Conservation (phyloP, 345 rosid genomes). For the Lepidium aucheri region DNA sequence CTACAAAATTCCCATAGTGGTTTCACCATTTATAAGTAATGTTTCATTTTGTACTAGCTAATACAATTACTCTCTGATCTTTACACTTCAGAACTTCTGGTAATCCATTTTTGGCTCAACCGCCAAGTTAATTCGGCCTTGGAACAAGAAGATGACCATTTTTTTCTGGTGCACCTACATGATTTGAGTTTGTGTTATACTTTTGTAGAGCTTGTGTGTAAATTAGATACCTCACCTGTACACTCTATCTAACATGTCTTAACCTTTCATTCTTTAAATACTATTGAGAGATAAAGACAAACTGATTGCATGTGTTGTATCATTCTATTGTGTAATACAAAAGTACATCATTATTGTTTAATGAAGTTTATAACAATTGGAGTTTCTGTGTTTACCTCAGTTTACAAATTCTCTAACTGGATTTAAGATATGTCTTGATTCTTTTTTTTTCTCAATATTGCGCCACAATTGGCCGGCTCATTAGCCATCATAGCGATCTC, state of each 20-base stretch:
- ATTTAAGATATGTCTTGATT: background rate
- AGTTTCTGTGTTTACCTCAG: background rate
- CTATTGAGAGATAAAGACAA: background rate
- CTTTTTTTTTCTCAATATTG: too few species aligned
- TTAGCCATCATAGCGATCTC: too few species aligned
- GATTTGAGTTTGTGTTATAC: slow-evolving; percentile 18
- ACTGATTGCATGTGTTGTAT: slow-evolving; percentile 14
- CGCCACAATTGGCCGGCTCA: too few species aligned
- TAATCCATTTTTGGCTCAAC: slow-evolving; percentile 29
- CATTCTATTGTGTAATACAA: slow-evolving; percentile 15
- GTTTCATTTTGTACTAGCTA: background rate
- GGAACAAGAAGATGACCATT: slow-evolving; percentile 10
- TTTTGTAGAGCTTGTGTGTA: slow-evolving; percentile 26
- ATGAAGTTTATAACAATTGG: background rate
- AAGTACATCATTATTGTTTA: slow-evolving; percentile 3
- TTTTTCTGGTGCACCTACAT: background rate
- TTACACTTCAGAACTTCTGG: slow-evolving; percentile 20
- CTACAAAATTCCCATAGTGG: background rate
- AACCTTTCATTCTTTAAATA: slow-evolving; percentile 21
- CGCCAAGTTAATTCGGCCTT: slow-evolving; percentile 10
- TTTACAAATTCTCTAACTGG: background rate
- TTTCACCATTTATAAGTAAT: background rate
- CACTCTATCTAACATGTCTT: slow-evolving; percentile 17
- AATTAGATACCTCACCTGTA: slow-evolving; percentile 21
- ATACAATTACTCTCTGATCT: background rate